Evolutionary conservation across 768 basidiomycete species (phyloP).

Genomic region (Amanita pseudoporphyria): DNA sequence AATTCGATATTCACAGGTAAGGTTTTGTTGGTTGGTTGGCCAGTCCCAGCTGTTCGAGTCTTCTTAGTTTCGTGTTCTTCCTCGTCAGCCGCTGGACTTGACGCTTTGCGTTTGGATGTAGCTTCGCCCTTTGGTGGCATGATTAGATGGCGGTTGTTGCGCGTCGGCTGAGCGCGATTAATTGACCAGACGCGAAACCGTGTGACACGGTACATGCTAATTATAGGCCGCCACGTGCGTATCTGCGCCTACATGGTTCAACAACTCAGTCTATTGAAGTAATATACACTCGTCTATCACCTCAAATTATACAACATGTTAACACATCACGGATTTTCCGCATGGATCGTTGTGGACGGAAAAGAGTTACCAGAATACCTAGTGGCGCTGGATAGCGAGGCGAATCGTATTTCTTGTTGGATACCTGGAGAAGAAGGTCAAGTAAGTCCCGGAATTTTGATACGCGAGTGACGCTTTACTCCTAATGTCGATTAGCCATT

Average conservation of each 20-base stretch:
- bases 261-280: not conserved
- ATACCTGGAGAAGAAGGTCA: constrained; percentile 53
- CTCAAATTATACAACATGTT: constrained; percentile 27
- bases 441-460: constrained; percentile 23
- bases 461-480: constrained; percentile 2
- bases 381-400: constrained; percentile 34
- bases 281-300: not conserved
- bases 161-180: too few species aligned
- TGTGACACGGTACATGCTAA: not conserved
- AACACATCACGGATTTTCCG: constrained; percentile 52
- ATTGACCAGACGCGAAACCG: not conserved
- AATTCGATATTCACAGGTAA: constrained; percentile 55
- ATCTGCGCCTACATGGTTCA: constrained; percentile 3
- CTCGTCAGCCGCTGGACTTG: not conserved
- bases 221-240: not conserved
- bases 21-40: constrained; percentile 67
- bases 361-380: constrained; percentile 44
- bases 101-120: constrained; percentile 7
- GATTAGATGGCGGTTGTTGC: not conserved
- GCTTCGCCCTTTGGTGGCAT: constrained; percentile 1
- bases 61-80: constrained; percentile 14
- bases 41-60: constrained; percentile 10
- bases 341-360: constrained; percentile 54
- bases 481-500: constrained; percentile 35
- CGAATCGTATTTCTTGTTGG: constrained; percentile 53